Percentiles rank a stretch among this genome's conserved stretches.
Conservation (phyloP, 2,329 filamentous ascomycete genomes). For the Pseudocercospora musae region DNA sequence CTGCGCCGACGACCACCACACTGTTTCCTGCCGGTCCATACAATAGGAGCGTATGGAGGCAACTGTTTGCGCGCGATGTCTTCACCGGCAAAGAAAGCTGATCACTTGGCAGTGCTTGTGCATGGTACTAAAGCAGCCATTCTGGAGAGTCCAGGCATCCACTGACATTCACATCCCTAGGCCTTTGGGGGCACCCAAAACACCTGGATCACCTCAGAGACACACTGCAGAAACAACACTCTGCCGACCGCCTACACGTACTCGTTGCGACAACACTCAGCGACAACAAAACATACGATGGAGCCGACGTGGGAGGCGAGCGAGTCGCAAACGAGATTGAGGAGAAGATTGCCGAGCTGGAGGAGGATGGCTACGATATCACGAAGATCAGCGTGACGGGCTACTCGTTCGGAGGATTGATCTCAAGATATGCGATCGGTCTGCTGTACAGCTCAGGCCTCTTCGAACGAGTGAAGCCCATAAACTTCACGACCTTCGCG, state of each 20-base stretch:
- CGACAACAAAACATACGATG: constrained; percentile 66
- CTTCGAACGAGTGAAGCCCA: constrained; percentile 74
- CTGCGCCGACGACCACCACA: not conserved
- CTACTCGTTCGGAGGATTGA: constrained; percentile 84
- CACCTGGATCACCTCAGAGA: constrained; percentile 69
- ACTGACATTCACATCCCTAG: not conserved
- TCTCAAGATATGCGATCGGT: constrained; percentile 82
- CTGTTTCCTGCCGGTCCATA: not conserved
- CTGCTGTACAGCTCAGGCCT: constrained; percentile 76
- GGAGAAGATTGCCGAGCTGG: constrained; percentile 52
- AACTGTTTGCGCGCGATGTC: constrained; percentile 3
- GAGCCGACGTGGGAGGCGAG: constrained; percentile 67
- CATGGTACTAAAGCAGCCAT: constrained; percentile 59
- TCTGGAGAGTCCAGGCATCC: constrained; percentile 12
- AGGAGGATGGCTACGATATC: constrained; percentile 65
- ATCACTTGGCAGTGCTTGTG: constrained; percentile 74
- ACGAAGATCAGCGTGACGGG: constrained; percentile 82
- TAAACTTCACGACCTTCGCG: constrained; percentile 93
- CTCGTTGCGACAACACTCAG: constrained; percentile 70
- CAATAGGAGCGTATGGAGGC: constrained; percentile 4
- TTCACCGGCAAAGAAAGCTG: constrained; percentile 27
- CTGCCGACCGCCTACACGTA: constrained; percentile 64
- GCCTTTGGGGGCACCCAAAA: constrained; percentile 76
- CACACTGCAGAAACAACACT: constrained; percentile 58
- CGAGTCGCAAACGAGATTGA: constrained; percentile 63